These are phyloP conservation scores for Biscogniauxia mediterranea DNA, from an alignment of 2,329 filamentous ascomycete species.

Conservation along the genomic window DNA sequence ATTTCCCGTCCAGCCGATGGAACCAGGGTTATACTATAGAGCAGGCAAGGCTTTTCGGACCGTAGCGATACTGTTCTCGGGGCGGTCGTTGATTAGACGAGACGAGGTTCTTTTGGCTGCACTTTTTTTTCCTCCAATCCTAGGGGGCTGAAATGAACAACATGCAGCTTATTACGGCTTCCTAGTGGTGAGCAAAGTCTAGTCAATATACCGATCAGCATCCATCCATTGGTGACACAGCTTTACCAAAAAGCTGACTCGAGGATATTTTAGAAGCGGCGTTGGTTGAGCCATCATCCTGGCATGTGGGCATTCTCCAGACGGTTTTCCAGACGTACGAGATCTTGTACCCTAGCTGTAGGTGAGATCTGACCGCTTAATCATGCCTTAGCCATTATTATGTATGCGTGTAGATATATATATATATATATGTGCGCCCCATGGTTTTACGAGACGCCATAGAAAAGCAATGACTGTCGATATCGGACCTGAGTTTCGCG, in stretches of 20 bases:
- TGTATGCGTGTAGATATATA: too few relatives aligned
- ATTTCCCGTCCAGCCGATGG: too few relatives aligned
- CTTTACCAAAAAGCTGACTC: not conserved
- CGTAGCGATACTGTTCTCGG: not conserved
- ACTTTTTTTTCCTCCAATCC: not conserved
- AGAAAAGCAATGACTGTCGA: not conserved
- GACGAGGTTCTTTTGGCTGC: not conserved
- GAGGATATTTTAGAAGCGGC: too few relatives aligned
- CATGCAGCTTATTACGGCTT: not conserved
- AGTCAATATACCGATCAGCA: not conserved
- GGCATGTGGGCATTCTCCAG: too few relatives aligned
- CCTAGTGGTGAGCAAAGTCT: not conserved
- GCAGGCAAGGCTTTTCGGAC: not conserved
- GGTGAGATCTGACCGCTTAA: too few relatives aligned
- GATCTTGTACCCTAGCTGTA: too few relatives aligned
- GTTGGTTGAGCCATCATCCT: too few relatives aligned
- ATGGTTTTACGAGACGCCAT: not conserved
- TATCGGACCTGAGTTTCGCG: not conserved
- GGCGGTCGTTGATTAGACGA: not conserved
- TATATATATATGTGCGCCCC: too few relatives aligned
- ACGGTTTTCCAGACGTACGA: too few relatives aligned
- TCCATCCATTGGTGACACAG: not conserved
- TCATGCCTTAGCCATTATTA: too few relatives aligned
- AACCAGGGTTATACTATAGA: not conserved
- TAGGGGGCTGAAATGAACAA: not conserved